Conservation (phyloP, 192 early-diverging fungal genomes). For the Chytriomyces sp. region DNA sequence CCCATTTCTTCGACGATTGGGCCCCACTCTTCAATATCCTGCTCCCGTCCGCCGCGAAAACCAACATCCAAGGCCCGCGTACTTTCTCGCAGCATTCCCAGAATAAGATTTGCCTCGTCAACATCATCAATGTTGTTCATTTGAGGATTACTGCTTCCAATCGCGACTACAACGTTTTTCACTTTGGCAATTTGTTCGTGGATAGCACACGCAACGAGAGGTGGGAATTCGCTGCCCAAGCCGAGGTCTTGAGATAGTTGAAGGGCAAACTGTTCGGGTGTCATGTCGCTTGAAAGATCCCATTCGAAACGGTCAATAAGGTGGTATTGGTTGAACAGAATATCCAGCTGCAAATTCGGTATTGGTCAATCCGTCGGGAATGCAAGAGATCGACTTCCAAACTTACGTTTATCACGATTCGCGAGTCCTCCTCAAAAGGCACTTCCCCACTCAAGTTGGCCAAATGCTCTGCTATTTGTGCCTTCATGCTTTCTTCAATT, state of each 20-base stretch:
- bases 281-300: slow-evolving; percentile 71
- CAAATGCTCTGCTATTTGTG: slow-evolving; percentile 60
- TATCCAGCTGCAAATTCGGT: slow-evolving; percentile 20
- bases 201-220: slow-evolving; percentile 68
- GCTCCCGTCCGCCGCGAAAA: background rate
- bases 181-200: slow-evolving; percentile 25
- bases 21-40: slow-evolving; percentile 34
- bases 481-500: slow-evolving; percentile 64
- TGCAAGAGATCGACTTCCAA: no score
- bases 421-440: slow-evolving; percentile 28
- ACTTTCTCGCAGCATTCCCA: slow-evolving; percentile 26
- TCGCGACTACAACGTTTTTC: slow-evolving; percentile 12
- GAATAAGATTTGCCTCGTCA: slow-evolving; percentile 19
- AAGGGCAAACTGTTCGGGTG: slow-evolving; percentile 76
- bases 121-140: background rate
- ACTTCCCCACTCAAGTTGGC: slow-evolving; percentile 8
- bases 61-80: slow-evolving; percentile 24
- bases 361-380: background rate
- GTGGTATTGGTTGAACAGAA: slow-evolving; percentile 33
- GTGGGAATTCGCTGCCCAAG: slow-evolving; percentile 78
- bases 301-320: slow-evolving; percentile 84
- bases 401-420: slow-evolving; percentile 33
- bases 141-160: background rate
- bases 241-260: slow-evolving; percentile 74
- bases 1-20: slow-evolving; percentile 30